Evolutionary conservation across 768 basidiomycete species (phyloP).

Genomic region (Phlegmacium glaucopus): DNA sequence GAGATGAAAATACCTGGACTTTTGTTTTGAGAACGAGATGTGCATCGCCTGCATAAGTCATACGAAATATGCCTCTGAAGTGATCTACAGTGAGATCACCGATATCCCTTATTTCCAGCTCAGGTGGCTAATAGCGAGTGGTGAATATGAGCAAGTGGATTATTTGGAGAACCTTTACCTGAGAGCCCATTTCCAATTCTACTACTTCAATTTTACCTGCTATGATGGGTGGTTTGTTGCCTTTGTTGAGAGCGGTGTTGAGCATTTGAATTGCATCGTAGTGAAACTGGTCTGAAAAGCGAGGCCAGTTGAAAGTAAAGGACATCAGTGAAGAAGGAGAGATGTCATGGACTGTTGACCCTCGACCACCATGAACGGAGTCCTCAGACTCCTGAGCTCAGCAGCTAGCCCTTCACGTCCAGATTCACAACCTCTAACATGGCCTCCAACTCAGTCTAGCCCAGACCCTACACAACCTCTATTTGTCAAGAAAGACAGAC

Average conservation of each 20-base stretch:
- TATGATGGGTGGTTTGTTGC: constrained; percentile 95
- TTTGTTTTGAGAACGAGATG: constrained; percentile 85
- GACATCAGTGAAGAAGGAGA: no score
- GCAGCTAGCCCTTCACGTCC: constrained; percentile 33
- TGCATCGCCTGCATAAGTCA: constrained; percentile 94
- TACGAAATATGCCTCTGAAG: constrained; percentile 93
- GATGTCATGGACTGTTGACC: no score
- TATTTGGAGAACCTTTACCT: constrained; percentile 50
- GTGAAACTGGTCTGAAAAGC: constrained; percentile 96
- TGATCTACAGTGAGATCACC: constrained; percentile 95
- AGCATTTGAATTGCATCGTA: constrained; percentile 96
- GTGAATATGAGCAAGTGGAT: constrained; percentile 2
- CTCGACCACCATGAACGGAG: constrained; percentile 77
- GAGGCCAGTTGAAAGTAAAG: constrained; percentile 94
- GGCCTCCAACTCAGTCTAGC: constrained; percentile 35
- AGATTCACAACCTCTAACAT: constrained; percentile 14
- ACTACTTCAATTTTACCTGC: constrained; percentile 97
- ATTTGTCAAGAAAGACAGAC: constrained; percentile 51
- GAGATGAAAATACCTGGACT: constrained; percentile 66
- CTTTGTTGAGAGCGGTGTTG: constrained; percentile 95
- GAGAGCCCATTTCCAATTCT: constrained; percentile 98
- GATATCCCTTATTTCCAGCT: constrained; percentile 95
- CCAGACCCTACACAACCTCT: constrained; percentile 36
- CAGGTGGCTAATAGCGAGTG: constrained; percentile 68
- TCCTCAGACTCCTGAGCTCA: constrained; percentile 59